Evolutionary conservation across 345 rosid species (phyloP), one percentile per base, ranked within the genome.

Genomic region (Durio zibethinus): DNA sequence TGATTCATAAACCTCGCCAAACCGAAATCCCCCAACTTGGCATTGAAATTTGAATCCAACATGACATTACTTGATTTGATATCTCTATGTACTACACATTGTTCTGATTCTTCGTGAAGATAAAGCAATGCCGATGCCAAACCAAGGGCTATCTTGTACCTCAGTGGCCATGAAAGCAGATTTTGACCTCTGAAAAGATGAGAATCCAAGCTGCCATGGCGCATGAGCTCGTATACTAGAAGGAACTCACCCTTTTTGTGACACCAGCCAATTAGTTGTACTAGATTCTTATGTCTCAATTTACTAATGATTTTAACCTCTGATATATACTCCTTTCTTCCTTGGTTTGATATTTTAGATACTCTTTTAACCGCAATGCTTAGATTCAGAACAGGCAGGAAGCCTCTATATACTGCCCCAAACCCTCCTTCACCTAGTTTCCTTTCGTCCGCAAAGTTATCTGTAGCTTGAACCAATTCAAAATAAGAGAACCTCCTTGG

Each of bases 241-340:
- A 71, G 57, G 21, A 71, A 66, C 12, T 31, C n/a, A 83, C 57
- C 68, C 47, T 82, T 83, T 69, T 87, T 84, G n/a, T 79, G 82
- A 56, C 90, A 87, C 90, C 88, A 87, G 1, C 90, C 90, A 7
- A 73, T 76, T 4, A 87, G 78, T 81, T n/a, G 84, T 35, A 86
- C 83, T 53, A 86, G 68, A 73, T 88, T 88, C 79, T 83, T 84
- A 76, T 86, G 90, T 76, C 85, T 81, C 69, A 88, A 61, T 20
- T 80, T 53, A 23, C 75, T 56, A n/a, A 81, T 73, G 47, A 40
- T 77, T 36, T 25, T 77, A 47, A 81, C 40, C 42, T 81, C 78
- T 0, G 81, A 73, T 6, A 42, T 69, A 23, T 72, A 81, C 71
- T 81, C 84, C 63, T 73, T 77, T 4, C 74, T 33, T 31, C 80